Conservation (phyloP, 2,329 filamentous ascomycete genomes). For the Biscogniauxia sp. region DNA sequence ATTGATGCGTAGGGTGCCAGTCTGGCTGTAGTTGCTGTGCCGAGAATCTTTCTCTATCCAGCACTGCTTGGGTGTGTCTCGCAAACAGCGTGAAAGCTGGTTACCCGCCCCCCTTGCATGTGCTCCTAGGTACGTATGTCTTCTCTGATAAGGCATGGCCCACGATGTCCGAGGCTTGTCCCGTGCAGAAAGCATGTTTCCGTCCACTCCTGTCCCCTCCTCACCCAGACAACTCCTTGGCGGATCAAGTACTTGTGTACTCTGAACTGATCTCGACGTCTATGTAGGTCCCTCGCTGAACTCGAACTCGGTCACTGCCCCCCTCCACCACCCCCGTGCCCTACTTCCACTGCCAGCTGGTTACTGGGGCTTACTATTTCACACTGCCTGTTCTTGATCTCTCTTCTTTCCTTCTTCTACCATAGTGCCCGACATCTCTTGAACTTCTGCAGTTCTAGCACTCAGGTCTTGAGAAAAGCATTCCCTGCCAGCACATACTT, state of each 20-base stretch:
- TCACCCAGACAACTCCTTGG: constrained; percentile 1
- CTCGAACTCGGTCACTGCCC: no score
- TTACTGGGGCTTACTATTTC: not conserved
- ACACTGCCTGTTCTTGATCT: not conserved
- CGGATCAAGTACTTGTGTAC: not conserved
- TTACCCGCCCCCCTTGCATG: not conserved
- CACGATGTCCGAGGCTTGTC: not conserved
- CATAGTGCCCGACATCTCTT: not conserved
- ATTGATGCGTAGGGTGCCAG: not conserved
- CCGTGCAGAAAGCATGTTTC: not conserved
- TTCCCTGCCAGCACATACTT: not conserved
- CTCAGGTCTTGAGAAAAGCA: not conserved
- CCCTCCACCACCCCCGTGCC: no score
- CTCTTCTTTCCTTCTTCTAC: not conserved
- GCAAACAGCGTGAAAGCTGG: constrained; percentile 1
- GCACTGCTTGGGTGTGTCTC: constrained; percentile 5
- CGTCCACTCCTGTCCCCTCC: not conserved
- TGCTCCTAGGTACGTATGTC: constrained; percentile 9
- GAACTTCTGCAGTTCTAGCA: not conserved
- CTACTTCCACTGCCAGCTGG: no score
- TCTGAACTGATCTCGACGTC: not conserved
- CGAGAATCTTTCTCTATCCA: not conserved
- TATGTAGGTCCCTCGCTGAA: not conserved
- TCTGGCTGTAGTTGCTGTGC: not conserved
- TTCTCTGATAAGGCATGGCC: not conserved